phyloP scores from a whole-genome alignment of 495 filamentous ascomycete species.

The Penicillium tannophilum region DNA sequence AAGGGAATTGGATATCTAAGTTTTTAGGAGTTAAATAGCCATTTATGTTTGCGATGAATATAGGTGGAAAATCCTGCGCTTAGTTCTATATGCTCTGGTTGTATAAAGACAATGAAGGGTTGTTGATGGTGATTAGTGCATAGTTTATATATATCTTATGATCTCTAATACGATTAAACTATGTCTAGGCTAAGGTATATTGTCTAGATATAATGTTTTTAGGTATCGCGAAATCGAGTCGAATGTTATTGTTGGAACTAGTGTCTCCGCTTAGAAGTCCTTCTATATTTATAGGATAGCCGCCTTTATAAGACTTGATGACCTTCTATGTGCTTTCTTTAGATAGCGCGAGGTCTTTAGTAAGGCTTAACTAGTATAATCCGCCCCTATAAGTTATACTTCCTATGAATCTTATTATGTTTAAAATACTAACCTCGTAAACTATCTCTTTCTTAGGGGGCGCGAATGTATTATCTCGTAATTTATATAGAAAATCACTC shows the following conservation, averaged over 20 bases:
- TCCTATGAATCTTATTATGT: slow-evolving; percentile 32
- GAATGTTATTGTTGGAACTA: slow-evolving; percentile 16
- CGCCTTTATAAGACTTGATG: slow-evolving; percentile 73
- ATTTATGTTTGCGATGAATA: slow-evolving; percentile 76
- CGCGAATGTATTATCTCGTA: slow-evolving; percentile 19
- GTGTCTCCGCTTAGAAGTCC: slow-evolving; percentile 32
- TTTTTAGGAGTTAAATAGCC: slow-evolving; percentile 58
- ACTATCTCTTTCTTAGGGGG: slow-evolving; percentile 20
- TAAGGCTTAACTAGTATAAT: slow-evolving; percentile 80
- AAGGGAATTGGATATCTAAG: slow-evolving; percentile 62
- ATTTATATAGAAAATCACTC: slow-evolving; percentile 76
- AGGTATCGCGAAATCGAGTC: slow-evolving; percentile 47
- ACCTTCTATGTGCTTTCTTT: slow-evolving; percentile 63
- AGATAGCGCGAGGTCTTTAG: slow-evolving; percentile 63
- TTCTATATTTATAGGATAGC: slow-evolving; percentile 60
- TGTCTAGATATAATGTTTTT: slow-evolving; percentile 38
- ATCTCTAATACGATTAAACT: slow-evolving; percentile 84
- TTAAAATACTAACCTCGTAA: slow-evolving; percentile 27
- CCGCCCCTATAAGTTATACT: slow-evolving; percentile 77
- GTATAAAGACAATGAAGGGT: slow-evolving; percentile 32
- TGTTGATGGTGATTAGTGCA: slow-evolving; percentile 61
- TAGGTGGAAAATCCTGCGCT: slow-evolving; percentile 59
- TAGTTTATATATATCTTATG: slow-evolving; percentile 95
- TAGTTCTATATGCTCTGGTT: slow-evolving; percentile 23
- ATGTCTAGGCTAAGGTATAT: slow-evolving; percentile 78